A percentile compares a stretch with the other conserved stretches of the same genome.
These are phyloP conservation scores for Akanthomyces lecanii DNA, from an alignment of 2,329 filamentous ascomycete genomes.

Conservation along the genomic window DNA sequence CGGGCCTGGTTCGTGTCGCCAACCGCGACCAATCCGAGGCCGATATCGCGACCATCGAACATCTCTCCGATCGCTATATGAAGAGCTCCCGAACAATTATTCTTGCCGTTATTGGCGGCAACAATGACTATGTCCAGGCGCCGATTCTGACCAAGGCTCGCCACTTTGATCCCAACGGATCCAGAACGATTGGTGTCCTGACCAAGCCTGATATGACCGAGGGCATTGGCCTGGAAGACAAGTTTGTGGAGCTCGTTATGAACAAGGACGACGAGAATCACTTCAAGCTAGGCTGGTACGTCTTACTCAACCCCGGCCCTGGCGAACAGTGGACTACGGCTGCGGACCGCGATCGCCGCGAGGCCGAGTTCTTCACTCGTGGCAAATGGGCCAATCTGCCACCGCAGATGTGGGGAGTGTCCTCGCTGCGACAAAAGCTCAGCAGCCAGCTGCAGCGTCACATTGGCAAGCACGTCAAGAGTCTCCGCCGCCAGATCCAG, in stretches of 20 bases:
- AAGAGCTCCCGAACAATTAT: conserved; percentile 53
- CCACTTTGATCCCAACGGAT: conserved; percentile 46
- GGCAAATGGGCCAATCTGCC: conserved; percentile 48
- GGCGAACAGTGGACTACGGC: conserved; percentile 42
- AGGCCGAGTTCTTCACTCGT: conserved; percentile 46
- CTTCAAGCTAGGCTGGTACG: conserved; percentile 50
- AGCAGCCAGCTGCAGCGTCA: conserved; percentile 48
- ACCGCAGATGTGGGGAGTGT: conserved; percentile 44
- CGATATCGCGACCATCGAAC: conserved; percentile 50
- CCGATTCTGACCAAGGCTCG: conserved; percentile 48
- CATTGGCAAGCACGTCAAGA: conserved; percentile 49
- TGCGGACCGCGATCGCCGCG: conserved; percentile 38
- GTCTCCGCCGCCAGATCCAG: conserved; percentile 47
- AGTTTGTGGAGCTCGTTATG: conserved; percentile 49
- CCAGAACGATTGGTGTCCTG: conserved; percentile 48
- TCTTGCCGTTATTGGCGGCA: conserved; percentile 51
- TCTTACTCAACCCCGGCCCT: conserved; percentile 46
- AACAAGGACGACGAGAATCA: conserved; percentile 48
- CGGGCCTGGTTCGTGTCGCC: conserved; percentile 52
- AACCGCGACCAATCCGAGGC: conserved; percentile 49
- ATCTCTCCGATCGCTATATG: conserved; percentile 51
- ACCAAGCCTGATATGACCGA: conserved; percentile 52
- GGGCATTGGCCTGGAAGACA: conserved; percentile 49
- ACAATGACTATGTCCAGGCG: conserved; percentile 51
- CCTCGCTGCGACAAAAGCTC: conserved; percentile 44